phyloP scores from a whole-genome alignment of 108 stramenopile species.

The Nitzschia palea region DNA sequence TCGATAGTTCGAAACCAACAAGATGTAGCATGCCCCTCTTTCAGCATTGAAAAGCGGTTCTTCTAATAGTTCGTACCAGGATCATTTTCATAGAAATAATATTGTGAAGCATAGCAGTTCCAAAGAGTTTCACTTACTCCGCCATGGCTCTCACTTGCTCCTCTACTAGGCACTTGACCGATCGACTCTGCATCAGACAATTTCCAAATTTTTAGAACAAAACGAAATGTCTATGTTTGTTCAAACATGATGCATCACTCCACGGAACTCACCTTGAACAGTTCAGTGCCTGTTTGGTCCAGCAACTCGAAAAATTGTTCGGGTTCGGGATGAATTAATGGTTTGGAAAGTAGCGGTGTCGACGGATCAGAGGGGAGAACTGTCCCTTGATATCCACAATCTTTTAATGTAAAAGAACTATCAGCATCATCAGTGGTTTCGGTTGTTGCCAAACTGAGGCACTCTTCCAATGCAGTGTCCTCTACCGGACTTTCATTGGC shows the following conservation, averaged over 20 bases:
- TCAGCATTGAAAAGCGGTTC: too few relatives aligned
- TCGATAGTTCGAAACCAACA: too few relatives aligned
- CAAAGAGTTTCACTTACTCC: not conserved
- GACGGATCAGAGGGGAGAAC: not conserved
- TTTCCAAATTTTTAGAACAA: not conserved
- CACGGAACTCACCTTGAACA: slow-evolving; percentile 35
- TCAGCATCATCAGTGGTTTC: slow-evolving; percentile 17
- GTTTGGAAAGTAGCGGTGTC: not conserved
- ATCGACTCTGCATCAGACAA: slow-evolving; percentile 16
- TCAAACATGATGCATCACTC: not conserved
- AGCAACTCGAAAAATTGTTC: slow-evolving; percentile 12
- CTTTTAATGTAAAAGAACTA: not conserved
- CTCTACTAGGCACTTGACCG: slow-evolving; percentile 26
- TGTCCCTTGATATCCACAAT: not conserved
- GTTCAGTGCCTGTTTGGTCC: slow-evolving; percentile 35
- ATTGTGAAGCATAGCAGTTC: not conserved
- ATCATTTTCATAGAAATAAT: not conserved
- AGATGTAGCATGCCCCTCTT: too few relatives aligned
- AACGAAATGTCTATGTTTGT: too few relatives aligned
- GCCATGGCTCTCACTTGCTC: slow-evolving; percentile 33
- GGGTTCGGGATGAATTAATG: not conserved
- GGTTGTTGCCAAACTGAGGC: slow-evolving; percentile 24
- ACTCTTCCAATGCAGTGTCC: slow-evolving; percentile 23
- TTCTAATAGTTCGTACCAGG: too few relatives aligned
- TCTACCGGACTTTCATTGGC: slow-evolving; percentile 10